These are phyloP conservation scores for Penicillium pulvis DNA, from an alignment of 495 filamentous ascomycete genomes.

Conservation along the genomic window DNA sequence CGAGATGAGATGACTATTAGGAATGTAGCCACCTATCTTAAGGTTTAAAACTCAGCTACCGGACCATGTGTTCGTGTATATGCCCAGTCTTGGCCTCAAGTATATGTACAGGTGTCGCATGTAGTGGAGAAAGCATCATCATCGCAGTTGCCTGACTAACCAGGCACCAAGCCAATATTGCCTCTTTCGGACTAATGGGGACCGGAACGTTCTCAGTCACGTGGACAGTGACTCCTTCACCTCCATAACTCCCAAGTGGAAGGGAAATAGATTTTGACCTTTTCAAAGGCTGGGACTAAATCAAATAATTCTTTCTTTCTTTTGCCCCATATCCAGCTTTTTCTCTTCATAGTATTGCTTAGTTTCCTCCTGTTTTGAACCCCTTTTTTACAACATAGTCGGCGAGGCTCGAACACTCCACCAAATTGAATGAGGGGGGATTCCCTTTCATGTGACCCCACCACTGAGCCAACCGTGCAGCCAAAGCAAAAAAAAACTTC, in stretches of 20 bases:
- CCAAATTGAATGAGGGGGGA: neutral
- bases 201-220: no score
- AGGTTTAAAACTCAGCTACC: neutral
- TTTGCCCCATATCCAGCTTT: neutral
- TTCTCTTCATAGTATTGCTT: neutral
- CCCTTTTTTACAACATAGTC: neutral
- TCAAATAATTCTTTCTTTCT: neutral
- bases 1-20: constrained; percentile 1
- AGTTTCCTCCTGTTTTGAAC: neutral
- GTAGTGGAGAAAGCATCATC: no score
- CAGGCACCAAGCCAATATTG: neutral
- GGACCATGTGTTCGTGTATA: neutral
- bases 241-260: neutral
- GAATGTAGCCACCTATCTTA: constrained; percentile 5
- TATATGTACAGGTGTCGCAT: no score
- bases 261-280: neutral
- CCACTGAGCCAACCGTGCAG: constrained; percentile 32
- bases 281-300: neutral
- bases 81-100: neutral
- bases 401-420: neutral
- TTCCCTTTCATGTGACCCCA: constrained; percentile 23
- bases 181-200: neutral
- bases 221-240: neutral
- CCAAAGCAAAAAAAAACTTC: constrained; percentile 18
- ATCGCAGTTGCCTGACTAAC: neutral